These are phyloP conservation scores for Pythium inflatum DNA, from an alignment of 352 stramenopile genomes.

Conservation along the genomic window DNA sequence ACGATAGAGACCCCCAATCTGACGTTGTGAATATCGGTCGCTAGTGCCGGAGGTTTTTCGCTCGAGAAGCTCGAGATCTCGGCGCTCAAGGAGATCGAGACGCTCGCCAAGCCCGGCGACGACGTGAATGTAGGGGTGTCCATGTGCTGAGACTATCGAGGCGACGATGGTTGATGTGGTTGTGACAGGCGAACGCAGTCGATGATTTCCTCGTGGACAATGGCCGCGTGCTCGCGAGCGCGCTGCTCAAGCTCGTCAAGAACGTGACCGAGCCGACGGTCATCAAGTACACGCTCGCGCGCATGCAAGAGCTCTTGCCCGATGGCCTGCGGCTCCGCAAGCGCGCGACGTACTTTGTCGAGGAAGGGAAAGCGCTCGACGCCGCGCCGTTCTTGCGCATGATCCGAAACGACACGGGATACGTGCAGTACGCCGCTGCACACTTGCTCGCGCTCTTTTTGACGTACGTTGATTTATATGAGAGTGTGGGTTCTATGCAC, in stretches of 20 bases:
- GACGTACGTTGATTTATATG: conserved; percentile 47
- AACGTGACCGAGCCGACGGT: conserved; percentile 89
- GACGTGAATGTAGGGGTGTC: conserved; percentile 49
- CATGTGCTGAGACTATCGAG: not conserved
- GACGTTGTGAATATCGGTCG: not conserved
- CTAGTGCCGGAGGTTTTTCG: conserved; percentile 75
- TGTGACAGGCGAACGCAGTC: conserved; percentile 57
- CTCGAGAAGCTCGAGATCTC: conserved; percentile 87
- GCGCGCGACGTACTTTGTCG: conserved; percentile 77
- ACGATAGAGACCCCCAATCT: not conserved
- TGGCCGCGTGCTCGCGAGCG: conserved; percentile 58
- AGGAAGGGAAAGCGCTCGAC: conserved; percentile 74
- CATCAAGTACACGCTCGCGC: conserved; percentile 84
- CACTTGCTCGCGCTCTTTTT: conserved; percentile 85
- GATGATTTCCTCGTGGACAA: conserved; percentile 80
- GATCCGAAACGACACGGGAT: conserved; percentile 84
- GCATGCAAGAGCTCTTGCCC: conserved; percentile 86
- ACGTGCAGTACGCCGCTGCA: conserved; percentile 82
- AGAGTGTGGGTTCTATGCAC: too few species aligned
- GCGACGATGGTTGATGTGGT: not conserved
- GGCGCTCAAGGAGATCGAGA: conserved; percentile 84
- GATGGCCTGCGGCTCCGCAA: conserved; percentile 81
- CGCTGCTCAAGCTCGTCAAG: conserved; percentile 85
- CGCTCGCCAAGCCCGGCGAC: conserved; percentile 63
- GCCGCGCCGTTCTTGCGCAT: conserved; percentile 81